Conservation (phyloP, 805 yeast species). For the Metschnikowia corniflorae region DNA sequence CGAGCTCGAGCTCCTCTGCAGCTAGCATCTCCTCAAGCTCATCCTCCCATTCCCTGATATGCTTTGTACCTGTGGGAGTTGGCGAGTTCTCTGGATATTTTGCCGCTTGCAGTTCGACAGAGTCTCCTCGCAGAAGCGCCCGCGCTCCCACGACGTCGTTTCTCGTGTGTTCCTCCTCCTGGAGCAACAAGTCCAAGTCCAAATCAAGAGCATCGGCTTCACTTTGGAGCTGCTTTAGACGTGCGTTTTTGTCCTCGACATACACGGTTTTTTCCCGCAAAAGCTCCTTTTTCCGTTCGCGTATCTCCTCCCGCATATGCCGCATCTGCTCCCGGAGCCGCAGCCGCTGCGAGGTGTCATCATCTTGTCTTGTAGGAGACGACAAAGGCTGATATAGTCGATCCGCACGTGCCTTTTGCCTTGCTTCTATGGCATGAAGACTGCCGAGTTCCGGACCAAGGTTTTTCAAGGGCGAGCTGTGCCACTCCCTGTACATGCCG, state of each 20-base stretch:
- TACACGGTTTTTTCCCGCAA: slow-evolving; percentile 14
- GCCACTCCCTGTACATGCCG: slow-evolving; percentile 6
- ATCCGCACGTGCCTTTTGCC: slow-evolving; percentile 12
- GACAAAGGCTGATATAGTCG: slow-evolving; percentile 17
- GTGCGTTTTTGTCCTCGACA: slow-evolving; percentile 7
- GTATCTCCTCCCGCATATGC: slow-evolving; percentile 10
- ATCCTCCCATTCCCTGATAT: slow-evolving; percentile 8
- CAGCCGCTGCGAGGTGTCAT: slow-evolving; percentile 1
- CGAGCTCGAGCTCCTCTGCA: slow-evolving; percentile 18
- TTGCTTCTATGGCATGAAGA: slow-evolving; percentile 8
- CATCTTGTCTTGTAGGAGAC: slow-evolving; percentile 11
- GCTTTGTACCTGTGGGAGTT: not conserved
- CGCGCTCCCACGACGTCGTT: not conserved
- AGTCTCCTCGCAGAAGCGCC: slow-evolving; percentile 1
- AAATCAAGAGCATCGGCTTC: slow-evolving; percentile 13
- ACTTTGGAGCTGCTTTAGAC: slow-evolving; percentile 7
- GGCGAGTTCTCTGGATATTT: not conserved
- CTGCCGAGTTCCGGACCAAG: not conserved
- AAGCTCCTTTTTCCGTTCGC: slow-evolving; percentile 11
- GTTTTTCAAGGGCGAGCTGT: slow-evolving; percentile 14
- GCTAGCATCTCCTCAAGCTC: slow-evolving; percentile 17
- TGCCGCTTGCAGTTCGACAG: not conserved
- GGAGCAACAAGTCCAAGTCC: not conserved
- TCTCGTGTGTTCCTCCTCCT: not conserved
- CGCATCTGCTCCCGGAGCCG: slow-evolving; percentile 8